Percentiles rank a stretch among this genome's conserved stretches.
Evolutionary conservation across 2,329 filamentous ascomycete species (phyloP).

Genomic region (Fusarium multiceps): DNA sequence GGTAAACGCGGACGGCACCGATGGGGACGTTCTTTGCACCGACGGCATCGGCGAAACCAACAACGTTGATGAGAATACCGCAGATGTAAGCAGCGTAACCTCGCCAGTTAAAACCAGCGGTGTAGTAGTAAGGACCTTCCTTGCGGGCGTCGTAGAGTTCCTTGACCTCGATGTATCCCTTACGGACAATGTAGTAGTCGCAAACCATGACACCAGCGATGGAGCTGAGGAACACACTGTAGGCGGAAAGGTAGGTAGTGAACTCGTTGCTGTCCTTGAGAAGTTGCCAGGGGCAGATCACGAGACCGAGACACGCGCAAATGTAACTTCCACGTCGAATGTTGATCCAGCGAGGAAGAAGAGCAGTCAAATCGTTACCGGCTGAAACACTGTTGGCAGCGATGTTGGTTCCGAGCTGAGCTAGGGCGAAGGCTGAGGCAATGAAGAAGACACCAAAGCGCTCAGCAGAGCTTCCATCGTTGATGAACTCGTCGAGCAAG

Average conservation of each 20-base stretch:
- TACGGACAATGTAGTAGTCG: constrained; percentile 89
- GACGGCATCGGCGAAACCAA: constrained; percentile 88
- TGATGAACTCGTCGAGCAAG: constrained; percentile 73
- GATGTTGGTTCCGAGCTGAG: constrained; percentile 88
- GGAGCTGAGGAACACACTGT: constrained; percentile 92
- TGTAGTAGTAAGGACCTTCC: constrained; percentile 78
- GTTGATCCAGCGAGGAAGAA: constrained; percentile 82
- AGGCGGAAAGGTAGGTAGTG: constrained; percentile 90
- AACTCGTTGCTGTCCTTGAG: constrained; percentile 82
- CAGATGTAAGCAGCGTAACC: constrained; percentile 84
- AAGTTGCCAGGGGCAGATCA: constrained; percentile 89
- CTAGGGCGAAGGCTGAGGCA: constrained; percentile 76
- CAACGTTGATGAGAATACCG: constrained; percentile 89
- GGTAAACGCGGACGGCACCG: constrained; percentile 87
- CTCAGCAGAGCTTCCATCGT: constrained; percentile 74
- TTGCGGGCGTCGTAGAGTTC: constrained; percentile 80
- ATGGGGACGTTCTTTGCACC: constrained; percentile 73
- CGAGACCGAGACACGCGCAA: constrained; percentile 81
- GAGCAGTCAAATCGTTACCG: constrained; percentile 83
- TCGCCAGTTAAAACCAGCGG: constrained; percentile 81
- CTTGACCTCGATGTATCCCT: constrained; percentile 81
- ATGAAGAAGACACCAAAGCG: constrained; percentile 83
- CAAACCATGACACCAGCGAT: constrained; percentile 91
- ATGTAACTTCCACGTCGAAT: constrained; percentile 90
- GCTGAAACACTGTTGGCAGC: constrained; percentile 87